Conservation (phyloP, 345 rosid species). For the Linum lewisii region DNA sequence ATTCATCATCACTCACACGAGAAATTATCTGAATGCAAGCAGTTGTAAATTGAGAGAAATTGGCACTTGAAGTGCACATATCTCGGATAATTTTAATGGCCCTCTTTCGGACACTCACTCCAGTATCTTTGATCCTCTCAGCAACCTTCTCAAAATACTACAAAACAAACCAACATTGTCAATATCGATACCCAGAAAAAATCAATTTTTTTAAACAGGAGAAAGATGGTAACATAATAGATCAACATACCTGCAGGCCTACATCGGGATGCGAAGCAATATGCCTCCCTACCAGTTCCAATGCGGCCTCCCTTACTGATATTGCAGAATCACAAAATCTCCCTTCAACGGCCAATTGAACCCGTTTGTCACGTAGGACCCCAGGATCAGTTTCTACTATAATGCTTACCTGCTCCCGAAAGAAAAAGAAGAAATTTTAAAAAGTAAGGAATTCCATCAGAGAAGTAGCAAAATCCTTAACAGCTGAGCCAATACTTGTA, state of each 20-base stretch:
- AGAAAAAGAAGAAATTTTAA: neutral
- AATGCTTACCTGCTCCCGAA: conserved; percentile 72
- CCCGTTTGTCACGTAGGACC: conserved; percentile 85
- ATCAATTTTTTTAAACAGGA: conserved; percentile 14
- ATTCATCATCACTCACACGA: conserved; percentile 93
- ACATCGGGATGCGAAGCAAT: conserved; percentile 98
- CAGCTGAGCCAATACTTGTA: neutral
- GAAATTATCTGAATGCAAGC: conserved; percentile 90
- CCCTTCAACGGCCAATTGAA: conserved; percentile 96
- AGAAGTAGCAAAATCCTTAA: neutral
- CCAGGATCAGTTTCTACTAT: conserved; percentile 98
- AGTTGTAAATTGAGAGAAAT: conserved; percentile 74
- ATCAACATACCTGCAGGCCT: conserved; percentile 61
- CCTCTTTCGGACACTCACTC: conserved; percentile 95
- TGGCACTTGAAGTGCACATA: conserved; percentile 84
- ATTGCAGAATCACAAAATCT: conserved; percentile 99
- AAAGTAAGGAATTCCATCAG: neutral
- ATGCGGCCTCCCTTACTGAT: conserved; percentile 96
- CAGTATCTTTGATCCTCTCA: conserved; percentile 96
- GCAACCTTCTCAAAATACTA: conserved; percentile 99
- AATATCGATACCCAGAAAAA: neutral
- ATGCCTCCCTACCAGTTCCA: conserved; percentile 97
- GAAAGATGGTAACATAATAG: conserved; percentile 4
- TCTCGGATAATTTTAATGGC: conserved; percentile 93
- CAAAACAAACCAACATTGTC: conserved; percentile 12